Evolutionary conservation across 768 basidiomycete species (phyloP), one percentile per base, ranked within the genome.

Genomic region (Crassisporium funariophilum): DNA sequence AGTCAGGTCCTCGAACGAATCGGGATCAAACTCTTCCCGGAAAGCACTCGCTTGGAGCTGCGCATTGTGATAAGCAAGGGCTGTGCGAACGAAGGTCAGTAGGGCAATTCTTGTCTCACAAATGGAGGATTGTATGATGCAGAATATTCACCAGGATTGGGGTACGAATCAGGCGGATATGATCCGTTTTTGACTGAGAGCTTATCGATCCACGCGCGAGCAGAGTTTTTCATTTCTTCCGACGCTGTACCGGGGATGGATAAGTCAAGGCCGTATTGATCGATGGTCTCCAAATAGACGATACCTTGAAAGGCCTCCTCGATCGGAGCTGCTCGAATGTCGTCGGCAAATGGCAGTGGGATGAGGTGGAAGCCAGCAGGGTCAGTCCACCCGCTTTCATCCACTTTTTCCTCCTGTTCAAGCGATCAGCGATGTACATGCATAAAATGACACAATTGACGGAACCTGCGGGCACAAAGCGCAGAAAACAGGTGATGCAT

Each of bases 311-410:
- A 71, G 5, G 75, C 84, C 44, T 81, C 74, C 15, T 84, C 79
- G 9, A 93, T 66, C 2, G 88, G 84, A 5, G 88, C 88, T 15
- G 76, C 74, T 38, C 97, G 83, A 39, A 98, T 87, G 57, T 99
- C 97, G 61, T 99, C 97, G 4, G 90, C 88, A 62, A 89, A 99
- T 0, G 95, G 95, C n/a, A 98, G 64, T 12, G 88, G 87, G 47
- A 98, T 86, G 41, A 98, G 73, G 65, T 98, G 94, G 58, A 98
- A 88, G 4, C 97, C 97, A 1, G 90, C 83, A 24, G 97, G 91
- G 33, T 88, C 84, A 41, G 80, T 83, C 74, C 83, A 88, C 5
- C 89, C 91, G 8, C 76, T 78, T 23, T 84, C 81, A 56, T 86
- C 83, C 24, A 69, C 54, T 37, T 77, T 78, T 63, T 97, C 92